Percentiles rank a stretch among this genome's conserved stretches.
phyloP scores from a whole-genome alignment of 2,329 filamentous ascomycete species.

The Dactylellina haptotyla region DNA sequence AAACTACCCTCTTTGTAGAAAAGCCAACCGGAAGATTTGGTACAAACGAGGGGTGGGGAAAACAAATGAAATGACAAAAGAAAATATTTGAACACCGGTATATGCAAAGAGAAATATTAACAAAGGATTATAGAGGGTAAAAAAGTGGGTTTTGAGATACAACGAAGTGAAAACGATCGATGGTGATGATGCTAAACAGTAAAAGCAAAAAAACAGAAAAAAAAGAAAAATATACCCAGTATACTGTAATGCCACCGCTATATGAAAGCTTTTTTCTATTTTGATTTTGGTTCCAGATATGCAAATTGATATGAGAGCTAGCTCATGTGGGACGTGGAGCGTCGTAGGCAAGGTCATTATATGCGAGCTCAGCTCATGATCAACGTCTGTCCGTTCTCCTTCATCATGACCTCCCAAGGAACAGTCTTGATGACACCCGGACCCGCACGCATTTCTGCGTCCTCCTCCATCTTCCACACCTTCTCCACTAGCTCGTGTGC shows the following conservation, averaged over 20 bases:
- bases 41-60: background rate
- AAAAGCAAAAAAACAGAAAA: slow-evolving; percentile 8
- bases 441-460: slow-evolving; percentile 31
- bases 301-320: slow-evolving; percentile 1
- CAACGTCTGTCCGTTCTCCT: slow-evolving; percentile 51
- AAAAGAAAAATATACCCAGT: slow-evolving; percentile 48
- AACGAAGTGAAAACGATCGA: slow-evolving; percentile 5
- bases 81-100: slow-evolving; percentile 28
- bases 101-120: slow-evolving; percentile 32
- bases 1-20: background rate
- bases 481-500: slow-evolving; percentile 50
- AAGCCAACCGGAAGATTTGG: slow-evolving; percentile 1
- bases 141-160: background rate
- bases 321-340: slow-evolving; percentile 36
- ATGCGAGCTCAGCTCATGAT: slow-evolving; percentile 55
- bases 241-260: slow-evolving; percentile 46
- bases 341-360: slow-evolving; percentile 35
- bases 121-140: slow-evolving; percentile 15
- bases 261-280: slow-evolving; percentile 10
- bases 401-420: slow-evolving; percentile 48
- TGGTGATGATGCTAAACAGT: slow-evolving; percentile 4
- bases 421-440: slow-evolving; percentile 32
- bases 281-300: background rate
- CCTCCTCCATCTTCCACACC: slow-evolving; percentile 54
- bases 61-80: background rate